Evolutionary conservation across 1,284 basidiomycete species (phyloP).

Genomic region (Farysia itapuensis): DNA sequence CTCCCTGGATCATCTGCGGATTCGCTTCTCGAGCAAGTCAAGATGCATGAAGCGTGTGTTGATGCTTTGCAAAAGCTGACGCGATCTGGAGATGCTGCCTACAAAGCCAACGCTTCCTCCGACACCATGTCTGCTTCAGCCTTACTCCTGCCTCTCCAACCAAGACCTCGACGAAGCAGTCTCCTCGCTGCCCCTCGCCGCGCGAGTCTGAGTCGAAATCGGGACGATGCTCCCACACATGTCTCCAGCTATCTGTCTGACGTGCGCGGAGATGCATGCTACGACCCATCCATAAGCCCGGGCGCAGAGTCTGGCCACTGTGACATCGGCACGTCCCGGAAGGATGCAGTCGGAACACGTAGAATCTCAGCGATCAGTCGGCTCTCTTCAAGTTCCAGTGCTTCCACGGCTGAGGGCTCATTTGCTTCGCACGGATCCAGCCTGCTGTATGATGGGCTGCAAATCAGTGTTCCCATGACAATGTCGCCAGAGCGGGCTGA

Average conservation of each 20-base stretch:
- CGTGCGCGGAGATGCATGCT: slow-evolving; percentile 14
- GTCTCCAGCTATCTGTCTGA: slow-evolving; percentile 27
- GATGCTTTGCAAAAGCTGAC: too few relatives aligned
- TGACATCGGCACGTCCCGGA: too few relatives aligned
- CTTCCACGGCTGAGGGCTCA: slow-evolving; percentile 15
- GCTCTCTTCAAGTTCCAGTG: slow-evolving; percentile 18
- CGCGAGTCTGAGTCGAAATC: slow-evolving; percentile 4
- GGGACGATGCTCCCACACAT: slow-evolving; percentile 2
- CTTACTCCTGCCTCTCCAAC: too few relatives aligned
- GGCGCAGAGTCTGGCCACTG: too few relatives aligned
- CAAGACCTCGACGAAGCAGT: too few relatives aligned
- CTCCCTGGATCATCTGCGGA: slow-evolving; percentile 8
- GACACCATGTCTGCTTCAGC: too few relatives aligned
- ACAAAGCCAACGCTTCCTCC: too few relatives aligned
- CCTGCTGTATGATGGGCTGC: slow-evolving; percentile 19
- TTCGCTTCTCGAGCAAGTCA: slow-evolving; percentile 27
- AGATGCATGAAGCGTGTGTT: slow-evolving; percentile 29
- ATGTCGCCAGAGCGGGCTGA: slow-evolving; percentile 6
- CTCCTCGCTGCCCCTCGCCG: too few relatives aligned
- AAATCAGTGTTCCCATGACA: slow-evolving; percentile 11
- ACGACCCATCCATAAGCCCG: not conserved
- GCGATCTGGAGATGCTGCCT: too few relatives aligned
- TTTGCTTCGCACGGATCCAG: slow-evolving; percentile 18
- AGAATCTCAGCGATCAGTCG: slow-evolving; percentile 20
- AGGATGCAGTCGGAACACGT: slow-evolving; percentile 1